Evolutionary conservation across 352 stramenopile species (phyloP).

Genomic region (Peronosclerospora sorghi): DNA sequence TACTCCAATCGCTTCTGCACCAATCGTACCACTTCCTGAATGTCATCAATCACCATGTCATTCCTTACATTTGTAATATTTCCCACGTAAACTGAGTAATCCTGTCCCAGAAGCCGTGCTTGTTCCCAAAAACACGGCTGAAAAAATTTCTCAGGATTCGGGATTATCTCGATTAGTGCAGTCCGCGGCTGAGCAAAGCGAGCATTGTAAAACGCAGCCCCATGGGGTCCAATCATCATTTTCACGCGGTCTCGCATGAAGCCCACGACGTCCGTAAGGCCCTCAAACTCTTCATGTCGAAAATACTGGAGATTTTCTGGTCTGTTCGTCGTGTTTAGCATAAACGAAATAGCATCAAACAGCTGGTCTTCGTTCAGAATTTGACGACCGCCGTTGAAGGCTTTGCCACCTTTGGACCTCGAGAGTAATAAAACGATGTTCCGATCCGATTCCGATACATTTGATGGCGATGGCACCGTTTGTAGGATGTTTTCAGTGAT

Average conservation of each 20-base stretch:
- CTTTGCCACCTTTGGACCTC: slow-evolving; percentile 12
- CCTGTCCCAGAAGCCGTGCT: slow-evolving; percentile 16
- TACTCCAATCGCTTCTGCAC: slow-evolving; percentile 9
- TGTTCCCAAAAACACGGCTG: slow-evolving; percentile 20
- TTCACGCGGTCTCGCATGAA: slow-evolving; percentile 20
- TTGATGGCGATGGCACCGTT: slow-evolving; percentile 1
- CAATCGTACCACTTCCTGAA: slow-evolving; percentile 9
- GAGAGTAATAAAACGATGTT: slow-evolving; percentile 19
- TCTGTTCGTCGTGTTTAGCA: slow-evolving; percentile 5
- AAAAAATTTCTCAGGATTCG: slow-evolving; percentile 13
- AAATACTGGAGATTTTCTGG: slow-evolving; percentile 19
- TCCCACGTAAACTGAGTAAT: slow-evolving; percentile 17
- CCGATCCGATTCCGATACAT: slow-evolving; percentile 2
- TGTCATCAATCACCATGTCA: slow-evolving; percentile 16
- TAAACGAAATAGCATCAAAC: slow-evolving; percentile 9
- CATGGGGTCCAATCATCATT: slow-evolving; percentile 22
- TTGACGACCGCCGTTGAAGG: slow-evolving; percentile 12
- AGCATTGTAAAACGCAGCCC: slow-evolving; percentile 20
- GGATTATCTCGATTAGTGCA: slow-evolving; percentile 18
- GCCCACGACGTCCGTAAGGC: slow-evolving; percentile 9
- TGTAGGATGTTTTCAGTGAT: slow-evolving; percentile 21
- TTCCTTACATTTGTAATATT: slow-evolving; percentile 3
- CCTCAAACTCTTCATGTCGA: slow-evolving; percentile 12
- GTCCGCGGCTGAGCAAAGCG: slow-evolving; percentile 16
- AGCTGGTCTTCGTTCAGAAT: slow-evolving; percentile 16